phyloP scores from a whole-genome alignment of 2,329 filamentous ascomycete species.

The Cladorrhinum sp. region DNA sequence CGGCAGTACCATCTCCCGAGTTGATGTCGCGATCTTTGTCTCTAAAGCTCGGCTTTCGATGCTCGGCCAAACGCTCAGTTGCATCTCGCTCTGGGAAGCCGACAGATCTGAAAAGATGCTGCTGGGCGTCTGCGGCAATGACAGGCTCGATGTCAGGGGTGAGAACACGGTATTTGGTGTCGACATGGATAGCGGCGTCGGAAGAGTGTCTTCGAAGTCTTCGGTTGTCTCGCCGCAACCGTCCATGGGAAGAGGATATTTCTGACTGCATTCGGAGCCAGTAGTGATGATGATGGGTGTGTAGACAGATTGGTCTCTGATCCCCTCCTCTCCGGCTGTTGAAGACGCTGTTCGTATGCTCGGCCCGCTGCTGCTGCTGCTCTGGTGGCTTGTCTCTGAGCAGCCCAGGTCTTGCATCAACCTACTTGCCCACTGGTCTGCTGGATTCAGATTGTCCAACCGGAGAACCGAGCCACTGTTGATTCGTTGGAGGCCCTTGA shows the following conservation, averaged over 20 bases:
- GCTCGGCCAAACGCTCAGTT: constrained; percentile 32
- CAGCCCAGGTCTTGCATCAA: constrained; percentile 15
- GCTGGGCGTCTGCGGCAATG: constrained; percentile 12
- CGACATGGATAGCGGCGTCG: constrained; percentile 3
- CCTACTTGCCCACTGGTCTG: constrained; percentile 17
- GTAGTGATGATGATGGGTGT: constrained; percentile 62
- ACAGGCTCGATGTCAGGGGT: constrained; percentile 18
- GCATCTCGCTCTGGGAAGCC: constrained; percentile 29
- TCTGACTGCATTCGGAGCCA: constrained; percentile 41
- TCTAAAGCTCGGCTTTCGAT: constrained; percentile 22
- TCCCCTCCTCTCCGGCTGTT: not conserved
- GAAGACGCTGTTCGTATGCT: constrained; percentile 1
- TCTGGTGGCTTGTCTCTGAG: constrained; percentile 6
- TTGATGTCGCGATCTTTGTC: constrained; percentile 14
- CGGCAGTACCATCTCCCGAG: constrained; percentile 14
- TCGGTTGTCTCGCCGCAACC: constrained; percentile 20
- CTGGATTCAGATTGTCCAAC: constrained; percentile 18
- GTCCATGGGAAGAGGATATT: constrained; percentile 15
- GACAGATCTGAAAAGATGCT: constrained; percentile 19
- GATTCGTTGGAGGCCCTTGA: not conserved
- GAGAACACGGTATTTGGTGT: constrained; percentile 8
- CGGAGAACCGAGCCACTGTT: constrained; percentile 12
- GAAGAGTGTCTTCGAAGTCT: constrained; percentile 10
- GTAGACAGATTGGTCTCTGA: constrained; percentile 42
- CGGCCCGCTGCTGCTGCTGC: constrained; percentile 1